Evolutionary conservation across 352 stramenopile species (phyloP).

Genomic region (Globisporangium orthogonon): DNA sequence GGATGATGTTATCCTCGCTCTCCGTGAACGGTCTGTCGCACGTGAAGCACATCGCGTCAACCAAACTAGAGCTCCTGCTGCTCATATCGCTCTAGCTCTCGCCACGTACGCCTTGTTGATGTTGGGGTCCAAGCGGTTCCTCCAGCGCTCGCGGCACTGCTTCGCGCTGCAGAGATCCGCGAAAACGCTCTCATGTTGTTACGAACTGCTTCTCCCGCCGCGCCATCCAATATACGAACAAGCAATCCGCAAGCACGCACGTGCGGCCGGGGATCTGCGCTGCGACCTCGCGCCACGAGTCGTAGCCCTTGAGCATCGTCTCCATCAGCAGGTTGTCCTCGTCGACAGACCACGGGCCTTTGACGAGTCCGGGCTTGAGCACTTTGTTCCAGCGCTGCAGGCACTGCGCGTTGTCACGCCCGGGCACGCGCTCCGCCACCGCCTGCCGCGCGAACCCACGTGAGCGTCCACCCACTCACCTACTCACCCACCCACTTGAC

Average conservation of each 20-base stretch:
- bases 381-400: slow-evolving; percentile 88
- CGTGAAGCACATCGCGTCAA: neutral
- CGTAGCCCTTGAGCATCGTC: slow-evolving; percentile 76
- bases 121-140: slow-evolving; percentile 94
- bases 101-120: slow-evolving; percentile 79
- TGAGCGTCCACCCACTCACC: neutral
- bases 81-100: no score
- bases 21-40: slow-evolving; percentile 43
- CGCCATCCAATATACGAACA: neutral
- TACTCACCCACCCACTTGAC: no score
- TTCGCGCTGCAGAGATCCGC: slow-evolving; percentile 57
- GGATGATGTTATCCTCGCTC: slow-evolving; percentile 66
- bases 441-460: slow-evolving; percentile 16
- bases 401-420: slow-evolving; percentile 75
- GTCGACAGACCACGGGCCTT: slow-evolving; percentile 89
- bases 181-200: neutral
- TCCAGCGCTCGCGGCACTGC: slow-evolving; percentile 95
- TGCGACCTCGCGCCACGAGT: slow-evolving; percentile 69
- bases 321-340: slow-evolving; percentile 87
- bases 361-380: slow-evolving; percentile 89
- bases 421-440: slow-evolving; percentile 54
- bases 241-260: slow-evolving; percentile 17
- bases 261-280: slow-evolving; percentile 63
- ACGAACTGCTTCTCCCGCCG: no score
- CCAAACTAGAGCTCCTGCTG: neutral